Evolutionary conservation across 805 yeast genomes (phyloP).

Genomic region (Zygosaccharomyces pseudorouxii): DNA sequence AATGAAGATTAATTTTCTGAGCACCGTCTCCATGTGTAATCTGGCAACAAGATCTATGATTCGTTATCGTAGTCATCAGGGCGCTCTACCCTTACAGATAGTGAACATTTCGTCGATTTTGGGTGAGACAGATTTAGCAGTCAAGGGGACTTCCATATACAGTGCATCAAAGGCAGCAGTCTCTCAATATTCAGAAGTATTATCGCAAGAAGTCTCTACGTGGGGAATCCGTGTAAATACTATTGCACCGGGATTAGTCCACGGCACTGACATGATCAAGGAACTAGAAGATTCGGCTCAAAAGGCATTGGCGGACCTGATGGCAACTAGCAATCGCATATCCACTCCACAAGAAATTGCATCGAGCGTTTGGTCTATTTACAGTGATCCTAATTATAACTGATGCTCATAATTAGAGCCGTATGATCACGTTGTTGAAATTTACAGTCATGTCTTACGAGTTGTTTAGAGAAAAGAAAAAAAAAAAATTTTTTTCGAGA

Average conservation of each 20-base stretch:
- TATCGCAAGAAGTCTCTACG: slow-evolving; percentile 21
- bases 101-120: slow-evolving; percentile 31
- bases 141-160: slow-evolving; percentile 32
- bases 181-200: slow-evolving; percentile 22
- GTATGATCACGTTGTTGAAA: background rate
- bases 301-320: background rate
- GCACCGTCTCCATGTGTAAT: slow-evolving; percentile 26
- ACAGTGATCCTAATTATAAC: background rate
- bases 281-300: slow-evolving; percentile 5
- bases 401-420: background rate
- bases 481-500: background rate
- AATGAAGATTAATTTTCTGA: slow-evolving; percentile 29
- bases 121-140: slow-evolving; percentile 14
- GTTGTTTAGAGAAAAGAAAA: slow-evolving; percentile 3
- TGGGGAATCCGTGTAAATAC: slow-evolving; percentile 18
- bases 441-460: slow-evolving; percentile 3
- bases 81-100: slow-evolving; percentile 11
- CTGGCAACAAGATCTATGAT: slow-evolving; percentile 23
- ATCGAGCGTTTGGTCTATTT: slow-evolving; percentile 14
- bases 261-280: slow-evolving; percentile 29
- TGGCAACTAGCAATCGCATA: background rate
- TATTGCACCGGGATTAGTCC: slow-evolving; percentile 24
- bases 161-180: slow-evolving; percentile 34
- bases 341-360: slow-evolving; percentile 17
- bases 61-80: slow-evolving; percentile 10